Evolutionary conservation across 108 stramenopile species (phyloP).

Genomic region (Cyclostephanos tholiformis): DNA sequence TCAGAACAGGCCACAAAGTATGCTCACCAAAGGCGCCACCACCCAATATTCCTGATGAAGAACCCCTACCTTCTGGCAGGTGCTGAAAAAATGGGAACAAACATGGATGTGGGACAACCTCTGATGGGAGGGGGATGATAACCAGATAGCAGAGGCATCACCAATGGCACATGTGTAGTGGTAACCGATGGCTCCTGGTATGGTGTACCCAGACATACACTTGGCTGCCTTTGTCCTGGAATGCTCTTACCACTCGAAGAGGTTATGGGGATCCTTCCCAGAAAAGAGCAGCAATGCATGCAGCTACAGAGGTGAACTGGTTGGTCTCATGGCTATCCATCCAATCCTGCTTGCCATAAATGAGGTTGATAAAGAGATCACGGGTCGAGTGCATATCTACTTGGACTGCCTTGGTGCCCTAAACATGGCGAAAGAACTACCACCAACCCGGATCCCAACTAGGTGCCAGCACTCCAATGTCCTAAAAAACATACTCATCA

Average conservation of each 20-base stretch:
- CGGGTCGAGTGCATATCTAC: neutral
- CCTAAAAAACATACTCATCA: neutral
- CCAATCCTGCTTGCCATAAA: conserved; percentile 12
- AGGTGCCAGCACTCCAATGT: neutral
- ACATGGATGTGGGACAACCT: conserved; percentile 5
- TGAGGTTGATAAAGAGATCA: neutral
- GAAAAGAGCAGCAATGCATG: neutral
- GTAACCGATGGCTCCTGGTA: conserved; percentile 23
- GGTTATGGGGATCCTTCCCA: conserved; percentile 10
- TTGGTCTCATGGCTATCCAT: conserved; percentile 22
- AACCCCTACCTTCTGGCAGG: neutral
- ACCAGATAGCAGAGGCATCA: conserved; percentile 11
- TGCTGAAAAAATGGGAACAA: neutral
- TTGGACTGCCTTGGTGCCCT: conserved; percentile 28
- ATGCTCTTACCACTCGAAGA: neutral
- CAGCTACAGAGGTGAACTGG: conserved; percentile 27
- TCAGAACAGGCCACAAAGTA: neutral
- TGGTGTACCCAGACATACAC: conserved; percentile 1
- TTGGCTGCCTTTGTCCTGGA: conserved; percentile 12
- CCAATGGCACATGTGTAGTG: neutral
- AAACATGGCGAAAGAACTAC: neutral
- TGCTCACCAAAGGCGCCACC: too few species aligned
- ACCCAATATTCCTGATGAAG: too few species aligned
- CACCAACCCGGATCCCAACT: neutral
- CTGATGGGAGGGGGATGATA: neutral